Evolutionary conservation across 139 green algal genomes (phyloP).

Genomic region (Chlorella sp.): DNA sequence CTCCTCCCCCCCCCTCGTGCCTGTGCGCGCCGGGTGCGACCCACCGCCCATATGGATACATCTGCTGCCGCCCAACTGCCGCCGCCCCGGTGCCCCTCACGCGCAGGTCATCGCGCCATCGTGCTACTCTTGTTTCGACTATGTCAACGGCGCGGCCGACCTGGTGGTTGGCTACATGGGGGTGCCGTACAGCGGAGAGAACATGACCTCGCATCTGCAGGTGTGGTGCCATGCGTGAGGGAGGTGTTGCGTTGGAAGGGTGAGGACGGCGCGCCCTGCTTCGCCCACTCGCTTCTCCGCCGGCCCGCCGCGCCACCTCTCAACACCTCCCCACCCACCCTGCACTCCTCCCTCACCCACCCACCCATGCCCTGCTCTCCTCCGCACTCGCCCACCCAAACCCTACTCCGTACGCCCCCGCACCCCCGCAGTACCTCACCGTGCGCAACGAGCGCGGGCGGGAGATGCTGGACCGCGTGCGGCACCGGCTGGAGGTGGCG

Average conservation of each 20-base stretch:
- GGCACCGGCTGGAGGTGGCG: constrained; percentile 36
- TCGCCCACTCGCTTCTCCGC: too few relatives aligned
- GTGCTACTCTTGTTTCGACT: constrained; percentile 98
- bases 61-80: constrained; percentile 98
- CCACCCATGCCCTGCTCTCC: too few relatives aligned
- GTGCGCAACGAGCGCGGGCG: constrained; percentile 83
- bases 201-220: constrained; percentile 86
- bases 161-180: constrained; percentile 97
- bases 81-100: constrained; percentile 71
- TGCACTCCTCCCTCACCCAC: too few relatives aligned
- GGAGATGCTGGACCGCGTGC: constrained; percentile 77
- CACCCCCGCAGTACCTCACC: constrained; percentile 89
- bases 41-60: too few relatives aligned
- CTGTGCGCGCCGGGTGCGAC: too few relatives aligned
- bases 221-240: too few relatives aligned
- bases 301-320: too few relatives aligned
- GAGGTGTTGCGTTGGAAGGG: neutral
- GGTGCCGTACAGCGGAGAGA: constrained; percentile 69
- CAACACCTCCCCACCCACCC: too few relatives aligned
- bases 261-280: too few relatives aligned
- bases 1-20: too few relatives aligned
- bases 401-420: neutral
- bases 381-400: neutral
- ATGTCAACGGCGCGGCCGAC: constrained; percentile 93
- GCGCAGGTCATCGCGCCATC: constrained; percentile 72